Evolutionary conservation across 2,329 filamentous ascomycete species (phyloP), one percentile per base, ranked within the genome.

Genomic region (Cordyceps javanica): DNA sequence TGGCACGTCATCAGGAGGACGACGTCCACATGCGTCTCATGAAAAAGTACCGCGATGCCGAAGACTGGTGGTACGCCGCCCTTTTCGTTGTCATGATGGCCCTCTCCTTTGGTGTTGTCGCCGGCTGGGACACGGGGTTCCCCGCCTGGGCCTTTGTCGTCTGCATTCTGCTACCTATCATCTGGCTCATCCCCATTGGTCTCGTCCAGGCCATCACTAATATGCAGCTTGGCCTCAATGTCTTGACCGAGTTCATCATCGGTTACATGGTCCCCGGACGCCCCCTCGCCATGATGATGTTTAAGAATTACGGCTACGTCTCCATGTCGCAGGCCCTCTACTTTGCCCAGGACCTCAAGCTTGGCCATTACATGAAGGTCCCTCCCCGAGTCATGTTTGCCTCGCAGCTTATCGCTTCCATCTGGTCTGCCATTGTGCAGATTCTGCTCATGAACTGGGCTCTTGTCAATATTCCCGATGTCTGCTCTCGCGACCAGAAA

Each of bases 261-360:
- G 87, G 87, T 6, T 90, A 90, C 69, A 86, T 90, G 77, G 80
- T 87, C 51, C 87, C 87, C 0, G 87, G 87, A 26, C 79, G 79
- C 3, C 87, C 87, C 2, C 76, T 90, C 60, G 86, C 86, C 49
- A 86, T 89, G 79, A 90, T 90, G 86, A 80, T 90, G 73, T 90
- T 90, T 75, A 89, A 89, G 71, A 88, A 85, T 60, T 90, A 87
- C 64, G 84, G 85, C 52, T 88, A 87, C 67, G 81, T 88, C 57
- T 83, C 78, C 71, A 87, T 88, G 82, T 76, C 76, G 16, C 83
- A 88, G 68, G 85, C 82, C 0, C 74, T 87, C 51, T 84, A 81
- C 68, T 88, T 88, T 68, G 75, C 78, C 5, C 82, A 85, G 67
- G 85, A 88, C 63, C 76, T 88, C 64, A 88, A 87, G 68, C 76